Conservation (phyloP, 371 early-diverging fungal species). For the Actinomucor elegans region DNA sequence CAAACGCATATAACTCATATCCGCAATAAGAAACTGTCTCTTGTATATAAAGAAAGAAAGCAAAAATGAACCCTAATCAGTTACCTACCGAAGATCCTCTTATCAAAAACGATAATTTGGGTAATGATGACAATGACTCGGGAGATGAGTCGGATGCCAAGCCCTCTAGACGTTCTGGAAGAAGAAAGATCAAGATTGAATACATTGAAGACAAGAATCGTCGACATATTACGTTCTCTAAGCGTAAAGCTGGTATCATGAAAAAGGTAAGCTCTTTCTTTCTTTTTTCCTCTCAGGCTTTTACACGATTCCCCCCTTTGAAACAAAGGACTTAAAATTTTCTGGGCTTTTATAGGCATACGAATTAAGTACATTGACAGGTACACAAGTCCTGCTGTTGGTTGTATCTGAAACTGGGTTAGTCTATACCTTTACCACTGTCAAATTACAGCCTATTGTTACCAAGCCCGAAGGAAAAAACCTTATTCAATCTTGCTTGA, state of each 20-base stretch:
- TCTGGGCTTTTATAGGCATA: conserved; percentile 67
- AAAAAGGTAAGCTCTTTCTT: conserved; percentile 74
- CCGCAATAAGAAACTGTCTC: no score
- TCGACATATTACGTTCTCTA: conserved; percentile 96
- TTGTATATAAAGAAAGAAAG: no score
- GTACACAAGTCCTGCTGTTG: conserved; percentile 95
- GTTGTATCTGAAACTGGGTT: conserved; percentile 99
- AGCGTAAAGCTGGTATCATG: conserved; percentile 98
- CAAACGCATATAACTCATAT: background rate
- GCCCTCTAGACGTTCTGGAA: conserved; percentile 67
- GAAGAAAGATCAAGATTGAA: conserved; percentile 95
- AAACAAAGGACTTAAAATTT: background rate
- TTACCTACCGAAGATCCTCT: conserved; percentile 11
- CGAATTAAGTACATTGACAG: conserved; percentile 96
- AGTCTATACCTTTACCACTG: conserved; percentile 98
- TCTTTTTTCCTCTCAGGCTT: background rate
- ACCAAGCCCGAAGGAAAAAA: conserved; percentile 93
- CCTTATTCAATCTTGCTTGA: conserved; percentile 93
- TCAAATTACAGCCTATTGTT: conserved; percentile 95
- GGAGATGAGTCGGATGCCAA: conserved; percentile 51
- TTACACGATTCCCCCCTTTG: no score
- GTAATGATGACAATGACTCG: conserved; percentile 22
- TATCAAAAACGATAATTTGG: conserved; percentile 6
- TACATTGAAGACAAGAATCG: conserved; percentile 94
- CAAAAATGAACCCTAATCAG: conserved; percentile 15